Percentiles rank a stretch among this genome's conserved stretches.
These are phyloP conservation scores for Sesbania bispinosa DNA, from an alignment of 306 rosid genomes.

Conservation along the genomic window DNA sequence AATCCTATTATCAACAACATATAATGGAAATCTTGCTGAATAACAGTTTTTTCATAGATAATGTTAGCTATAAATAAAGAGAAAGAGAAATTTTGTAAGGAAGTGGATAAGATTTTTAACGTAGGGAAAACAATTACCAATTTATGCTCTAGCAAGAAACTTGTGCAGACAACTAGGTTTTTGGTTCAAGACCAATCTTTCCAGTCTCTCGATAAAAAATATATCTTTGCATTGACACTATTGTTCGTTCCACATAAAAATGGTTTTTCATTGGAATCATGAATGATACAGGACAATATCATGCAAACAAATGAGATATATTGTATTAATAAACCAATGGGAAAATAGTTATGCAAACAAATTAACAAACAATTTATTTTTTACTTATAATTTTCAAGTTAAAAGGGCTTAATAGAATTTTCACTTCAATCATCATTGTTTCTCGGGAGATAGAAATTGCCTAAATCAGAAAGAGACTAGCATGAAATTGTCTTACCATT, in stretches of 20 bases:
- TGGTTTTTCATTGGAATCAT: slow-evolving; percentile 82
- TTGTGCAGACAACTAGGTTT: slow-evolving; percentile 83
- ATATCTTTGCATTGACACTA: slow-evolving; percentile 67
- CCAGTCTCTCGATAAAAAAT: slow-evolving; percentile 85
- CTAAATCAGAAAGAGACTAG: background rate
- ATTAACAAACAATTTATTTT: background rate
- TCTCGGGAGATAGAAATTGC: background rate
- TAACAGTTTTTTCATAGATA: background rate
- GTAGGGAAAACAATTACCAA: slow-evolving; percentile 46
- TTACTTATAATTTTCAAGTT: background rate
- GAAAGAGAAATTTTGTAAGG: background rate
- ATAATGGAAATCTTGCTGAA: background rate
- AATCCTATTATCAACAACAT: background rate
- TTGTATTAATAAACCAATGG: too few species aligned
- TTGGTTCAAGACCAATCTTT: slow-evolving; percentile 78
- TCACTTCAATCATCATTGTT: background rate
- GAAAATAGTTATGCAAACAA: background rate
- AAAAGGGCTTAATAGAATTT: background rate
- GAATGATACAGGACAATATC: slow-evolving; percentile 70
- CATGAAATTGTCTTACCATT: background rate
- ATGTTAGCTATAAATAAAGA: background rate
- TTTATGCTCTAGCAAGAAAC: slow-evolving; percentile 88
- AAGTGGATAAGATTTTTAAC: background rate
- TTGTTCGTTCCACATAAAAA: slow-evolving; percentile 71
- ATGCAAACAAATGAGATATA: too few species aligned